Conservation (phyloP, 2,329 filamentous ascomycete species). For the Raffaelea albimanens region DNA sequence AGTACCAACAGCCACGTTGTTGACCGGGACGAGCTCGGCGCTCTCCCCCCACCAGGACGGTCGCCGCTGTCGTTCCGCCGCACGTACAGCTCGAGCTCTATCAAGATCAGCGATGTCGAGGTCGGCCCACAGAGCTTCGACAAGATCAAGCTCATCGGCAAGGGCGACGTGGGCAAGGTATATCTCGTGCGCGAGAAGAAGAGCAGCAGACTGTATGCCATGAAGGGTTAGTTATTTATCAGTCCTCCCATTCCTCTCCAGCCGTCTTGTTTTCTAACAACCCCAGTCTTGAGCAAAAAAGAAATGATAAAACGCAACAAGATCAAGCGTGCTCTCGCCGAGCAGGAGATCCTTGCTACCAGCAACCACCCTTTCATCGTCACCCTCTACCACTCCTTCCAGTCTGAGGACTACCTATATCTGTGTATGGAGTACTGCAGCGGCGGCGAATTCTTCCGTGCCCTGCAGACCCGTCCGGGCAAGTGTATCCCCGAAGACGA, state of each 20-base stretch:
- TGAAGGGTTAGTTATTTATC: constrained; percentile 71
- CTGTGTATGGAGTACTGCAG: constrained; percentile 99
- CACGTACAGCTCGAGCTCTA: constrained; percentile 98
- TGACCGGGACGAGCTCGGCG: constrained; percentile 43
- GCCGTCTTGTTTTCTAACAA: neutral
- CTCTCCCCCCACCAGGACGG: constrained; percentile 58
- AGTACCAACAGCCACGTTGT: constrained; percentile 19
- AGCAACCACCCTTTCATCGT: constrained; percentile 99
- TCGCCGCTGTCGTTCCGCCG: constrained; percentile 72
- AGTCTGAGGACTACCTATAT: constrained; percentile 96
- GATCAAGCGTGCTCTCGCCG: constrained; percentile 94
- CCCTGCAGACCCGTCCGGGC: constrained; percentile 88
- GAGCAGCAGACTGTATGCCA: constrained; percentile 87
- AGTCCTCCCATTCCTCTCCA: neutral
- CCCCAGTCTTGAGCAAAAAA: constrained; percentile 89
- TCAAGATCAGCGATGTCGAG: constrained; percentile 96
- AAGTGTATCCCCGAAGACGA: constrained; percentile 97
- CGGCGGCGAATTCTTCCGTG: constrained; percentile 95
- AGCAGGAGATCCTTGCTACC: constrained; percentile 95
- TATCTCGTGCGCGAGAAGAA: constrained; percentile 98
- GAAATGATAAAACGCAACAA: constrained; percentile 99
- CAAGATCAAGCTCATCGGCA: constrained; percentile 99
- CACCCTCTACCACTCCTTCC: constrained; percentile 96
- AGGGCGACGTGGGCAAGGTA: constrained; percentile 97
- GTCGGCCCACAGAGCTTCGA: constrained; percentile 93